Conservation (phyloP, 345 rosid genomes). For the Hypericum androsaemum region DNA sequence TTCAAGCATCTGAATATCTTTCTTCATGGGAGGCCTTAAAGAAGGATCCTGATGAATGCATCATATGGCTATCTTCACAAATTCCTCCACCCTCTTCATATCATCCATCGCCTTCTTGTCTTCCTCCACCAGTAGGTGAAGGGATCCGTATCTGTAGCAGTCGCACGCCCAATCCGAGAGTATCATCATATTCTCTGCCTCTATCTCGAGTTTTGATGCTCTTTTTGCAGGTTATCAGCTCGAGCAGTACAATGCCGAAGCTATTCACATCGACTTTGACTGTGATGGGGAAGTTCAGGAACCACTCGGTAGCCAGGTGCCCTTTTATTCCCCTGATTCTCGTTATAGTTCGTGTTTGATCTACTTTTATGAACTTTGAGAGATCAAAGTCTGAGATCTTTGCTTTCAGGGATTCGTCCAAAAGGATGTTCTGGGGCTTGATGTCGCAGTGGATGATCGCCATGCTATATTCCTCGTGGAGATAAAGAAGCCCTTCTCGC, state of each 20-base stretch:
- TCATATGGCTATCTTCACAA: too few species aligned
- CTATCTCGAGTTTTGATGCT: slow-evolving; percentile 8
- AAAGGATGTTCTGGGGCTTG: slow-evolving; percentile 32
- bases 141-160: slow-evolving; percentile 21
- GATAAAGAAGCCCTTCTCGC: slow-evolving; percentile 31
- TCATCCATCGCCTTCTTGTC: slow-evolving; percentile 38
- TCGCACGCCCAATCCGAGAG: slow-evolving; percentile 47
- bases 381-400: slow-evolving; percentile 30
- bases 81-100: too few species aligned
- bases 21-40: too few species aligned
- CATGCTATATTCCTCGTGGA: slow-evolving; percentile 30
- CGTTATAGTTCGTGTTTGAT: slow-evolving; percentile 20
- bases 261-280: slow-evolving; percentile 36
- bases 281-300: slow-evolving; percentile 30
- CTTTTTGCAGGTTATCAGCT: slow-evolving; percentile 30
- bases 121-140: slow-evolving; percentile 19
- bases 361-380: slow-evolving; percentile 23
- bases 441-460: slow-evolving; percentile 34
- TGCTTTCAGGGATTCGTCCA: slow-evolving; percentile 16
- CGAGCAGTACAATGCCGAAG: too few species aligned
- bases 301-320: slow-evolving; percentile 37
- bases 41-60: too few species aligned
- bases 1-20: slow-evolving; percentile 32
- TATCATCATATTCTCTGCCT: slow-evolving; percentile 11
- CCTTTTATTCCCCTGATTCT: too few species aligned